These are phyloP conservation scores for Malus hybrid DNA, from an alignment of 331 rosid genomes.

Conservation along the genomic window DNA sequence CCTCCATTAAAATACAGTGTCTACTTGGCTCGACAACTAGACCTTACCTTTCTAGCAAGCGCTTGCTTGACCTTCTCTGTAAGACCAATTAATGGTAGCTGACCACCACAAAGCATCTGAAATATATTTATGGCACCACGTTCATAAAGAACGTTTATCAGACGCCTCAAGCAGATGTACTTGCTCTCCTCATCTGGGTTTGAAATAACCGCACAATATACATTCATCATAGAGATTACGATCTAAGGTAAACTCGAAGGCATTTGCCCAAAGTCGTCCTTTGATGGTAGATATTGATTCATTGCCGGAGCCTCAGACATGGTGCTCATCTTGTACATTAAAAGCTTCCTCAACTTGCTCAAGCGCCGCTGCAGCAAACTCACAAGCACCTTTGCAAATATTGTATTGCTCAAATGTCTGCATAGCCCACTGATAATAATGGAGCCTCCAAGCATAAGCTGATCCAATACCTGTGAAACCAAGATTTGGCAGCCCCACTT, in stretches of 20 bases:
- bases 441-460: conserved; percentile 63
- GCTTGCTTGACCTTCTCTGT: conserved; percentile 89
- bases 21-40: conserved; percentile 6
- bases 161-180: conserved; percentile 82
- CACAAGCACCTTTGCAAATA: conserved; percentile 79
- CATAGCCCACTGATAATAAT: conserved; percentile 92
- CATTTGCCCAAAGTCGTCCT: conserved; percentile 93
- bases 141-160: conserved; percentile 79
- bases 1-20: conserved; percentile 4
- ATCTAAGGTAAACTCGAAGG: conserved; percentile 76
- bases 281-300: conserved; percentile 60
- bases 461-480: conserved; percentile 39
- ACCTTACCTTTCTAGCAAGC: conserved; percentile 87
- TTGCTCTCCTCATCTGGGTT: conserved; percentile 97
- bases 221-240: conserved; percentile 64
- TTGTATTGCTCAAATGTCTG: conserved; percentile 81
- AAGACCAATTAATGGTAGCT: conserved; percentile 84
- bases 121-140: conserved; percentile 43
- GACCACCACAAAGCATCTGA: conserved; percentile 84
- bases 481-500: conserved; percentile 48
- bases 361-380: conserved; percentile 95
- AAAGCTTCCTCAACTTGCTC: conserved; percentile 88
- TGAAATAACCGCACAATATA: conserved; percentile 89
- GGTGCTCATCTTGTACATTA: conserved; percentile 22
- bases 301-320: conserved; percentile 24